A percentile compares a stretch with the other conserved stretches of the same genome.
phyloP scores from a whole-genome alignment of 164 flowering plant species.

The Echeveria elegans region DNA sequence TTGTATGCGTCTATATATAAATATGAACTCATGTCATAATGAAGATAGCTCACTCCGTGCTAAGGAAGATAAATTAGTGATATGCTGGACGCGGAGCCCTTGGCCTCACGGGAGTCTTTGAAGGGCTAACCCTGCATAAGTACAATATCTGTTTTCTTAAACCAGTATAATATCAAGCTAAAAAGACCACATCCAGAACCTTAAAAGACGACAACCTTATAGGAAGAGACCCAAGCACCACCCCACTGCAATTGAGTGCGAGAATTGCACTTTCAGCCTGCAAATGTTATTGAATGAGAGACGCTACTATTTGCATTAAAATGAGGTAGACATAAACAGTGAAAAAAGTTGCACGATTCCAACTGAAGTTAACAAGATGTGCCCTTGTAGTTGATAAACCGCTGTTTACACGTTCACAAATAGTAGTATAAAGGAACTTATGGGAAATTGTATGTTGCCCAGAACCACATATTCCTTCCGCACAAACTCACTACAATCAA shows the following conservation, averaged over 20 bases:
- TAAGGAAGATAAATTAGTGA: not conserved
- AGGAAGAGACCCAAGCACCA: slow-evolving; percentile 5
- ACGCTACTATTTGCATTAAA: not conserved
- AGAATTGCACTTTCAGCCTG: slow-evolving; percentile 8
- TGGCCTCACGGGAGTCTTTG: slow-evolving; percentile 7
- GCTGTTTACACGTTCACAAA: not conserved
- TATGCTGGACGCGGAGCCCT: slow-evolving; percentile 5
- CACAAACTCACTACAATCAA: not conserved
- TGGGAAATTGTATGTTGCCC: not conserved
- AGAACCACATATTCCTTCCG: not conserved
- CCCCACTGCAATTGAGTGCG: slow-evolving; percentile 3
- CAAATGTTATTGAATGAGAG: not conserved
- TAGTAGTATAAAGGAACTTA: not conserved
- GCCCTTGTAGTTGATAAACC: not conserved
- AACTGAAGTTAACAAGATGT: not conserved
- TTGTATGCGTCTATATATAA: not conserved
- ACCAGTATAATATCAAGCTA: not conserved
- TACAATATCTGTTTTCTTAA: not conserved
- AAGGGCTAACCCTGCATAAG: slow-evolving; percentile 7
- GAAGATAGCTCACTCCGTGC: not conserved
- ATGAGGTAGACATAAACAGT: not conserved
- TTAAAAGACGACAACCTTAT: not conserved
- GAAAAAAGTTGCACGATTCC: not conserved
- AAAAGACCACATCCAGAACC: not conserved
- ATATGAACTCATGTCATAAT: not conserved